These are phyloP conservation scores for Blastobotrys proliferans DNA, from an alignment of 1,139 yeast genomes.

Conservation along the genomic window DNA sequence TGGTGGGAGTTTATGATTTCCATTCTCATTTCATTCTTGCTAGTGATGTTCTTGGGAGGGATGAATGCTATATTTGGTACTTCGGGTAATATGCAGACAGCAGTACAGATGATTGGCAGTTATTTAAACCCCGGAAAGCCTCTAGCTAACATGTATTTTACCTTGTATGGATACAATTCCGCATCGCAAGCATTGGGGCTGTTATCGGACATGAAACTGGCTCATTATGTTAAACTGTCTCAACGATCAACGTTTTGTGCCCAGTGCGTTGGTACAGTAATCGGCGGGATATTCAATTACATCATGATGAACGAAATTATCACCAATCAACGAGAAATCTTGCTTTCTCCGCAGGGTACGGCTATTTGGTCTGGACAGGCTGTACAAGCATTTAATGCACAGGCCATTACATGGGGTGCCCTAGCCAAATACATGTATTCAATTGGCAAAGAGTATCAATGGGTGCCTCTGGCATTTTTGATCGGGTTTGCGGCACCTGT, in stretches of 20 bases:
- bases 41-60: slow-evolving; percentile 42
- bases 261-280: slow-evolving; percentile 41
- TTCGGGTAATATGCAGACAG: slow-evolving; percentile 39
- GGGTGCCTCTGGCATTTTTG: slow-evolving; percentile 29
- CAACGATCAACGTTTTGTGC: slow-evolving; percentile 44
- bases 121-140: slow-evolving; percentile 48
- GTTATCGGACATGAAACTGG: slow-evolving; percentile 48
- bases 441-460: slow-evolving; percentile 28
- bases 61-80: slow-evolving; percentile 42
- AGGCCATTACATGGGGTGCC: slow-evolving; percentile 35
- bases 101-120: slow-evolving; percentile 47
- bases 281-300: slow-evolving; percentile 29
- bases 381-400: slow-evolving; percentile 33
- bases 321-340: slow-evolving; percentile 25
- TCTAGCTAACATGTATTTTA: slow-evolving; percentile 36
- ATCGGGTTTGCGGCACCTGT: slow-evolving; percentile 29
- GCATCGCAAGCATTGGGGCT: slow-evolving; percentile 25
- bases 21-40: slow-evolving; percentile 42
- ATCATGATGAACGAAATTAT: slow-evolving; percentile 33
- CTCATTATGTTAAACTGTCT: slow-evolving; percentile 48
- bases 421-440: slow-evolving; percentile 31
- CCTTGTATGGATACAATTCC: slow-evolving; percentile 26
- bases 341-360: slow-evolving; percentile 30
- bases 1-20: slow-evolving; percentile 52
- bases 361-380: slow-evolving; percentile 35